Base-by-base conservation (phyloP, 2,329 filamentous ascomycete species). In the Mycogone perniciosa region DNA sequence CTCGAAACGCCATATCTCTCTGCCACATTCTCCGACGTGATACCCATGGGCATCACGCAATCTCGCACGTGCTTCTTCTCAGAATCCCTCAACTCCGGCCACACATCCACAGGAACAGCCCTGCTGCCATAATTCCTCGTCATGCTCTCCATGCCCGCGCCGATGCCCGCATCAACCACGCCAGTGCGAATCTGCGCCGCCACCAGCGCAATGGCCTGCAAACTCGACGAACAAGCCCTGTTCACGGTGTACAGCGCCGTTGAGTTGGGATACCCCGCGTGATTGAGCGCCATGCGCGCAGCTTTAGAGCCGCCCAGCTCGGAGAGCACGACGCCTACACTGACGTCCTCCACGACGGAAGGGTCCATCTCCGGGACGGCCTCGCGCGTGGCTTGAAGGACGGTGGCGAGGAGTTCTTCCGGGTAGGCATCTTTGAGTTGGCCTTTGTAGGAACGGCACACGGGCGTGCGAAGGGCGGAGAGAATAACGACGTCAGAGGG, bases 111-210 rank as follows among this genome's bases (percentile, higher is more conserved):
- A 0, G 91, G 91, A 40, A 96, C 93, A n/a, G 91, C 91, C 51
- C 83, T 76, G 29, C 76, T 82, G 46, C 85, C 90, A 69, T 96
- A 96, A 71, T 96, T 96, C 57, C 86, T 74, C 56, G 89, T 95
- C 91, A 96, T 96, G 71, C 86, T 92, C 78, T 96, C 91, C 88
- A 95, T 96, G 31, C 91, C 91, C 2, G 88, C 91, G 7, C 84
- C 91, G 55, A 96, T 82, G 53, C 89, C 91, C 0, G 78, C 75
- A 55, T 84, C 79, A 46, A 92, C 86, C 59, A 81, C 79, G 1
- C 87, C 89, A 0, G 79, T 76, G n/a, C 82, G 79, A 59, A 96
- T 93, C 55, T 85, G 77, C 51, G 86, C 82, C 5, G 88, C 86
- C 3, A 95, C 76, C 10, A 76, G 72, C 1, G 89, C 85, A 46